Percentiles rank a stretch among this genome's conserved stretches.
These are phyloP conservation scores for Apiospora pterosperma DNA, from an alignment of 2,329 filamentous ascomycete species.

Conservation along the genomic window DNA sequence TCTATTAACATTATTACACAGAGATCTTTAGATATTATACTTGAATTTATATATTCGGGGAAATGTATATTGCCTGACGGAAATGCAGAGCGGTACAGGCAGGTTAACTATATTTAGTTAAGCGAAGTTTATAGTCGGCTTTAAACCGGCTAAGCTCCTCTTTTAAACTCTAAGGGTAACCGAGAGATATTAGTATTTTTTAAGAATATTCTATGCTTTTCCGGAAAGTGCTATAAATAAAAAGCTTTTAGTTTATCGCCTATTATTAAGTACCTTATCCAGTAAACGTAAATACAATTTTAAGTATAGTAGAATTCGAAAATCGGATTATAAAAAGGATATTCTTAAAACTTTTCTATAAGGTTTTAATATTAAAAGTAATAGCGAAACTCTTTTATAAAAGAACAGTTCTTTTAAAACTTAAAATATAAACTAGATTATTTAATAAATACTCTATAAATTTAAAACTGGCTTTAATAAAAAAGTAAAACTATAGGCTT, in stretches of 20 bases:
- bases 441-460: not conserved
- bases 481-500: not conserved
- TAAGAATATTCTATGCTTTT: constrained; percentile 32
- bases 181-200: constrained; percentile 27
- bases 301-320: constrained; percentile 13
- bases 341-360: not conserved
- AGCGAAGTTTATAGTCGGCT: constrained; percentile 22
- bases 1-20: no score
- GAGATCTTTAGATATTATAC: no score
- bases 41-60: no score
- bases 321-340: not conserved
- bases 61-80: no score
- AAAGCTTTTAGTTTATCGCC: constrained; percentile 37
- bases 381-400: not conserved
- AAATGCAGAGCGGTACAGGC: constrained; percentile 40
- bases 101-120: constrained; percentile 36
- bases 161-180: constrained; percentile 30
- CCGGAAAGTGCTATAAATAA: constrained; percentile 39
- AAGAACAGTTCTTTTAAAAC: not conserved
- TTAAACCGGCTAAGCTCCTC: constrained; percentile 30
- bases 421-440: not conserved
- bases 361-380: not conserved
- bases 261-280: constrained; percentile 42
- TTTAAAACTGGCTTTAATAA: not conserved
- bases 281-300: constrained; percentile 39